phyloP scores from a whole-genome alignment of 768 basidiomycete genomes.

The Podaxis sp. region DNA sequence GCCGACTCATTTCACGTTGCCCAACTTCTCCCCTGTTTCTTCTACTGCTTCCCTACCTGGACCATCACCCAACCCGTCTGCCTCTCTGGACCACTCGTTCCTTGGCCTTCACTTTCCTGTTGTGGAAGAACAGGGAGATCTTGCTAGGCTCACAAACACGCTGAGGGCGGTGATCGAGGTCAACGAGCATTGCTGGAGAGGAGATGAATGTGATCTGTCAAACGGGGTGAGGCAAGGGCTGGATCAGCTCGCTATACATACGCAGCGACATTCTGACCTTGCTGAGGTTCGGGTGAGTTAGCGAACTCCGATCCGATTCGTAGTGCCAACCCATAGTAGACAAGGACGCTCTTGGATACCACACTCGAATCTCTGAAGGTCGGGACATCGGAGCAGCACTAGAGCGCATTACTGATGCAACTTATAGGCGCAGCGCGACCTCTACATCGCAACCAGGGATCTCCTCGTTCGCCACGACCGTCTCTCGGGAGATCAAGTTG shows the following conservation, averaged over 20 bases:
- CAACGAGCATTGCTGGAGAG: conserved; percentile 78
- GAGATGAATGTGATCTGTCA: conserved; percentile 77
- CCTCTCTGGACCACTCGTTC: conserved; percentile 25
- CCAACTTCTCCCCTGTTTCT: conserved; percentile 37
- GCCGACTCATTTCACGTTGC: conserved; percentile 67
- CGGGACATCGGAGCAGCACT: conserved; percentile 9
- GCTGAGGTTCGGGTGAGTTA: conserved; percentile 65
- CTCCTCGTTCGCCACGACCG: conserved; percentile 84
- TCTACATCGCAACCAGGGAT: conserved; percentile 85
- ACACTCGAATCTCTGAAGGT: conserved; percentile 81
- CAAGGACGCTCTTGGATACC: conserved; percentile 54
- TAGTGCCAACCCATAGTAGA: conserved; percentile 34
- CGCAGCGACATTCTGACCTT: conserved; percentile 67
- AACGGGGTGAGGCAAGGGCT: conserved; percentile 74
- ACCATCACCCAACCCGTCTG: conserved; percentile 26
- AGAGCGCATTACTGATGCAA: neutral
- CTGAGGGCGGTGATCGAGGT: conserved; percentile 74
- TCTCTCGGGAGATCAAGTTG: conserved; percentile 85
- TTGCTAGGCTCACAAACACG: conserved; percentile 79
- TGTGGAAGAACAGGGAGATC: conserved; percentile 61
- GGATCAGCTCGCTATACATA: conserved; percentile 58
- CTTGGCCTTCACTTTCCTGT: conserved; percentile 22
- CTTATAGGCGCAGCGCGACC: conserved; percentile 52
- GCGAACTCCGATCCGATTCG: neutral
- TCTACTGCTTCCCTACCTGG: conserved; percentile 31